Conservation (phyloP, 1,139 yeast species). For the Groenewaldozyma auringiensis region DNA sequence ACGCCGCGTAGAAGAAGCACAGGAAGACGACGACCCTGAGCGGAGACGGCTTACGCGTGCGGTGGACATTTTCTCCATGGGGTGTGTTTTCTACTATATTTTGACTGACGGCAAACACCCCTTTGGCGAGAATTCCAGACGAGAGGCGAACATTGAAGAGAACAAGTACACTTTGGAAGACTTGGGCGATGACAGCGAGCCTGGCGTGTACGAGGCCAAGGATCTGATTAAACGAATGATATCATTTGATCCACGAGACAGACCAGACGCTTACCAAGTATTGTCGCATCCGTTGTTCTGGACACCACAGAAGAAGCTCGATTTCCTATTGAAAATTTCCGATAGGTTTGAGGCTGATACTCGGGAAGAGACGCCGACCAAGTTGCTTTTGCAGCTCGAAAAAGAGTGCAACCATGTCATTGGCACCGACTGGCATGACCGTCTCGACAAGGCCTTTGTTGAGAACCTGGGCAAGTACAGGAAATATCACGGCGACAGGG, state of each 20-base stretch:
- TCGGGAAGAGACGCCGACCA: slow-evolving; percentile 52
- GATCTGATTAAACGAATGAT: slow-evolving; percentile 74
- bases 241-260: slow-evolving; percentile 49
- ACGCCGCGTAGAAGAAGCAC: slow-evolving; percentile 6
- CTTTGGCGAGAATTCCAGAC: slow-evolving; percentile 77
- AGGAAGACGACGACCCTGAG: slow-evolving; percentile 26
- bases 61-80: slow-evolving; percentile 87
- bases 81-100: slow-evolving; percentile 88
- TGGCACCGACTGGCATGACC: slow-evolving; percentile 68
- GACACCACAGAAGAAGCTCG: slow-evolving; percentile 66
- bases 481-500: slow-evolving; percentile 68
- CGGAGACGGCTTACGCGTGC: slow-evolving; percentile 71
- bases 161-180: slow-evolving; percentile 53
- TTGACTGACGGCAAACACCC: slow-evolving; percentile 87
- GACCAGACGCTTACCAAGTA: slow-evolving; percentile 67
- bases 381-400: slow-evolving; percentile 54
- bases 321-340: slow-evolving; percentile 75
- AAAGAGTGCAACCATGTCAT: slow-evolving; percentile 45
- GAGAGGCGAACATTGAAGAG: slow-evolving; percentile 84
- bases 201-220: slow-evolving; percentile 52
- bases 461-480: slow-evolving; percentile 85
- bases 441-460: slow-evolving; percentile 62
- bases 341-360: slow-evolving; percentile 85
- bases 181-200: slow-evolving; percentile 36
- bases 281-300: slow-evolving; percentile 86